A percentile compares a stretch with the other conserved stretches of the same genome.
phyloP scores from a whole-genome alignment of 345 rosid species.

The Cardamine chenopodiifolia region DNA sequence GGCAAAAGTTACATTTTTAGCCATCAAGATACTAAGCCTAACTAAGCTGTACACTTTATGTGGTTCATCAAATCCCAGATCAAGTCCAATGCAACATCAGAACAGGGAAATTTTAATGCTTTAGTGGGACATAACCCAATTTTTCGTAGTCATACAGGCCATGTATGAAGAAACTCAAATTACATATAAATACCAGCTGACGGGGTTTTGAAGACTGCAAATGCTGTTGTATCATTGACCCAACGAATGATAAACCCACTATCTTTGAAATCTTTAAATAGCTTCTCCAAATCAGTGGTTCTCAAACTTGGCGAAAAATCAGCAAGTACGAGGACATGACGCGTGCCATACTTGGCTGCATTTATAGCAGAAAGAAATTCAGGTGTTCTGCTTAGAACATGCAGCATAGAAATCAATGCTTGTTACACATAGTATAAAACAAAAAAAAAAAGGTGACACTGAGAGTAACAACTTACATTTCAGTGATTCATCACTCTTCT shows the following conservation, averaged over 20 bases:
- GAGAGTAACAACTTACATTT: slow-evolving; percentile 49
- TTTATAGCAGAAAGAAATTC: slow-evolving; percentile 8
- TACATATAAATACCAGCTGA: slow-evolving; percentile 54
- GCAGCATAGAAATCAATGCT: not conserved
- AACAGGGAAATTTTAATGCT: not conserved
- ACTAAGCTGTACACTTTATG: not conserved
- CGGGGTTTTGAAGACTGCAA: slow-evolving; percentile 84
- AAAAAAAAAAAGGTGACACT: not conserved
- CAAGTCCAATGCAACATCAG: slow-evolving; percentile 2
- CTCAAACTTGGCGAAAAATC: slow-evolving; percentile 74
- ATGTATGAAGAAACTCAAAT: slow-evolving; percentile 1
- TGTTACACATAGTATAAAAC: not conserved
- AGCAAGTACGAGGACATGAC: slow-evolving; percentile 81
- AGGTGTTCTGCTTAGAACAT: not conserved
- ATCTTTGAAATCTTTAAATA: slow-evolving; percentile 62
- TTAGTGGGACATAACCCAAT: not conserved
- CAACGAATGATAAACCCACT: slow-evolving; percentile 73
- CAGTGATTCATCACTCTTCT: slow-evolving; percentile 46
- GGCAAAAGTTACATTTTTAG: not conserved
- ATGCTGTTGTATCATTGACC: slow-evolving; percentile 87
- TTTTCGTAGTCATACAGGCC: not conserved
- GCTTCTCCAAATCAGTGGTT: slow-evolving; percentile 81
- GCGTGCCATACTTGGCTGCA: slow-evolving; percentile 81
- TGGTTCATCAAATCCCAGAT: not conserved
- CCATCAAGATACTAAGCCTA: slow-evolving; percentile 14